Conservation (phyloP, 257 asterid genomes). For the Forsythia viridissima region DNA sequence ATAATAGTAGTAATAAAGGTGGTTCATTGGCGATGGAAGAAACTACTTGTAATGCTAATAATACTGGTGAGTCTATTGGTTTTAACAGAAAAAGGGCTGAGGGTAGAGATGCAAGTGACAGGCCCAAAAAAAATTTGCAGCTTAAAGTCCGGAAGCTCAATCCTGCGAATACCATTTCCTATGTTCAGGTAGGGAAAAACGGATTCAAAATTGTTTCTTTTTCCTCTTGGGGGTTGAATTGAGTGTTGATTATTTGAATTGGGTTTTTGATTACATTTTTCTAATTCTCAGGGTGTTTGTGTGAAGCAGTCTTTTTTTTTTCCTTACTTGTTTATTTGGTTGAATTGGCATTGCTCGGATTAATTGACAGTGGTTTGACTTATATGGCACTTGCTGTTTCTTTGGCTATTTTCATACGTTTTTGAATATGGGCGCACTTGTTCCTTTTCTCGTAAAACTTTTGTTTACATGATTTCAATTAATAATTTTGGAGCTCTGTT, state of each 20-base stretch:
- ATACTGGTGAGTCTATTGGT: constrained; percentile 39
- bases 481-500: background rate
- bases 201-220: background rate
- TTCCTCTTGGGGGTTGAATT: background rate
- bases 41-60: constrained; percentile 15
- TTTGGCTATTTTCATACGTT: background rate
- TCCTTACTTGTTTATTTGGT: background rate
- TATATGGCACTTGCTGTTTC: background rate
- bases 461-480: background rate
- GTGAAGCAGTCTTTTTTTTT: too few species aligned
- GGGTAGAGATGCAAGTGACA: constrained; percentile 61
- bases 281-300: too few species aligned
- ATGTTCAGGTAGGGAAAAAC: constrained; percentile 62
- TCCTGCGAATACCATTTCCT: constrained; percentile 74
- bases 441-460: background rate
- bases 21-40: constrained; percentile 53
- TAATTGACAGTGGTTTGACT: background rate
- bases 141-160: constrained; percentile 75
- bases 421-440: background rate
- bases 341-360: background rate
- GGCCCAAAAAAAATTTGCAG: constrained; percentile 60
- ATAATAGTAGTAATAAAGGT: constrained; percentile 34
- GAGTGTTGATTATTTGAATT: background rate
- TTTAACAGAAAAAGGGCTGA: constrained; percentile 85
- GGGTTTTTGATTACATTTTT: background rate